phyloP scores from a whole-genome alignment of 2,329 filamentous ascomycete genomes.

The Penicillium decumbens region DNA sequence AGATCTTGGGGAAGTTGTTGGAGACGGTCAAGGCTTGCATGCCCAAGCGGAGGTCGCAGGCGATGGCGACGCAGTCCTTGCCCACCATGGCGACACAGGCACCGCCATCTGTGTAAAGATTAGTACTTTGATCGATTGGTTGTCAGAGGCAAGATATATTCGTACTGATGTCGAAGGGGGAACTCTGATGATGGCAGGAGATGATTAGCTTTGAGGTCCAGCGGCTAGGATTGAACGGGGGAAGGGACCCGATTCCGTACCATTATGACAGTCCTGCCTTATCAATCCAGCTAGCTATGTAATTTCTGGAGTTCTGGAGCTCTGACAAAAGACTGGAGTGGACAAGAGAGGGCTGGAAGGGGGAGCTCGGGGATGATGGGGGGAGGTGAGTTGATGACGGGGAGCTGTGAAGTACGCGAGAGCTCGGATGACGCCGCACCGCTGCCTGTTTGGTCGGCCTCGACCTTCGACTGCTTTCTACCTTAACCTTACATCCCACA shows the following conservation, averaged over 20 bases:
- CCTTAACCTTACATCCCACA: constrained; percentile 19
- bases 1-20: constrained; percentile 99
- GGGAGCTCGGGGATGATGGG: constrained; percentile 17
- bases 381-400: constrained; percentile 25
- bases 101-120: constrained; percentile 61
- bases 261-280: constrained; percentile 21
- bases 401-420: constrained; percentile 30
- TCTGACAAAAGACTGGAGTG: constrained; percentile 7
- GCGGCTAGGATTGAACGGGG: constrained; percentile 10
- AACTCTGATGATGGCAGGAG: constrained; percentile 58
- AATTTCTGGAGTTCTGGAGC: constrained; percentile 15
- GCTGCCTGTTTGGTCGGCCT: constrained; percentile 26
- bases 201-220: constrained; percentile 31
- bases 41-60: constrained; percentile 95
- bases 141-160: constrained; percentile 10
- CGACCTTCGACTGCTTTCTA: constrained; percentile 26
- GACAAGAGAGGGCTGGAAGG: constrained; percentile 7
- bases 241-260: constrained; percentile 18
- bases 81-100: constrained; percentile 98
- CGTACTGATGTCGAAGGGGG: constrained; percentile 93
- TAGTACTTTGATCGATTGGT: constrained; percentile 10
- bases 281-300: constrained; percentile 12
- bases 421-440: constrained; percentile 35
- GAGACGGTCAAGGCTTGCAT: constrained; percentile 94
- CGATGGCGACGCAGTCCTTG: constrained; percentile 99